phyloP scores from a whole-genome alignment of 306 rosid genomes.

The Casuarina cunninghamiana region DNA sequence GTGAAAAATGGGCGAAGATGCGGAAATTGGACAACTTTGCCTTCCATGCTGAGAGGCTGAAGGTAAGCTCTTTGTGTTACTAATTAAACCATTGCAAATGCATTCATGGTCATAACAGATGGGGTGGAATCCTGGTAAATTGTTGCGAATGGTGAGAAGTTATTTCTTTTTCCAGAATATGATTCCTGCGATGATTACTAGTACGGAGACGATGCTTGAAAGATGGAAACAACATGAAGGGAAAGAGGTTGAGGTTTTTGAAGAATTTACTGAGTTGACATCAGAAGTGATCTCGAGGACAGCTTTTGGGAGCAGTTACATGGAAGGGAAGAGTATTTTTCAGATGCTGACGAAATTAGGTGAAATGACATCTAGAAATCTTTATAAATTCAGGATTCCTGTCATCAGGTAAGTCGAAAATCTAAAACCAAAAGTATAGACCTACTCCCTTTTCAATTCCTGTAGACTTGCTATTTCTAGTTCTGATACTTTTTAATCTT shows the following conservation, averaged over 20 bases:
- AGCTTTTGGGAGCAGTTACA: conserved; percentile 34
- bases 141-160: neutral
- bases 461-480: neutral
- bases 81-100: neutral
- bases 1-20: conserved; percentile 24
- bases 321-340: conserved; percentile 29
- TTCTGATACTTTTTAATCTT: neutral
- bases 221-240: conserved; percentile 27
- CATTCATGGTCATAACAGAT: too few relatives aligned
- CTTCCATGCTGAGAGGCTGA: conserved; percentile 21
- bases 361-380: conserved; percentile 3
- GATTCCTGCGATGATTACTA: conserved; percentile 24
- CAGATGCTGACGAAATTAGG: conserved; percentile 16
- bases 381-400: conserved; percentile 11
- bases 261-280: conserved; percentile 30
- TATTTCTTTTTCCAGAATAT: neutral
- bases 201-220: conserved; percentile 27
- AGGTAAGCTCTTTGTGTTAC: neutral
- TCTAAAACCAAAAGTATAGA: neutral
- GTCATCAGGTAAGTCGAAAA: conserved; percentile 16
- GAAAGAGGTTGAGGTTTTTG: conserved; percentile 30
- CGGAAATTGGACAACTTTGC: conserved; percentile 7
- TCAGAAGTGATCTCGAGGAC: conserved; percentile 31
- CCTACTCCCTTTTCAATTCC: neutral
- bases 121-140: neutral